Evolutionary conservation across 495 filamentous ascomycete species (phyloP), one percentile per base, ranked within the genome.

Genomic region (Aspergillus nidulans): DNA sequence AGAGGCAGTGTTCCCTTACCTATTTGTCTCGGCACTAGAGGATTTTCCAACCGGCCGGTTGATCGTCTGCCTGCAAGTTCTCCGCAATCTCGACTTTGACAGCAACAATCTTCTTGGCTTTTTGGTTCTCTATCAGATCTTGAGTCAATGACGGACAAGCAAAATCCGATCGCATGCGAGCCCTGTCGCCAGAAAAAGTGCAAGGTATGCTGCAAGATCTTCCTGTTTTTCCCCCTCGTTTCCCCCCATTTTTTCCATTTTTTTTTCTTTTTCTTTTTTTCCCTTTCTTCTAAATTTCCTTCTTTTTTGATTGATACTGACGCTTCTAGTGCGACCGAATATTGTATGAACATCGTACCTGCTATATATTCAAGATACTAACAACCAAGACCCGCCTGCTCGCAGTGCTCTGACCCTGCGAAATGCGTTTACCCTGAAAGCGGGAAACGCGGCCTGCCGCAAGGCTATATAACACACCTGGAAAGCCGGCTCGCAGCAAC

Each of bases 121-220:
- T 20, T 45, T 25, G 21, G 3, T 26, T 13, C 16, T 46, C 44
- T 25, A 46, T 8, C 24, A 19, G 21, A 39, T 45, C 4, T 10
- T 18, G 10, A 21, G 15, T 10, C 23, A 49, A 58, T 52, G 49
- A 20, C 55, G 16, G 49, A 58, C 24, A 58, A 56, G 18, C 48
- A 47, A 19, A 63, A 60, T 39, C 63, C 63, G 19, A 65, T 65
- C n/a, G 58, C 63, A 21, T 65, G 63, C 39, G 63, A 65, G 30
- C 60, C 60, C 18, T 65, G 63, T 47, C 54, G 63, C n/a, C 63
- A 65, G 39, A 65, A 63, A 32, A 65, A 65, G 45, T 65, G 63
- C 63, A 65, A 65, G 38, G 63, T 65, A 55, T 16, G 26, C 26
- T n/a, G n/a, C n/a, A n/a, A 34, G 9, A 34, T 34, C 26, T 9